Base-by-base conservation (phyloP, 805 yeast species). In the Candida bentonensis region DNA sequence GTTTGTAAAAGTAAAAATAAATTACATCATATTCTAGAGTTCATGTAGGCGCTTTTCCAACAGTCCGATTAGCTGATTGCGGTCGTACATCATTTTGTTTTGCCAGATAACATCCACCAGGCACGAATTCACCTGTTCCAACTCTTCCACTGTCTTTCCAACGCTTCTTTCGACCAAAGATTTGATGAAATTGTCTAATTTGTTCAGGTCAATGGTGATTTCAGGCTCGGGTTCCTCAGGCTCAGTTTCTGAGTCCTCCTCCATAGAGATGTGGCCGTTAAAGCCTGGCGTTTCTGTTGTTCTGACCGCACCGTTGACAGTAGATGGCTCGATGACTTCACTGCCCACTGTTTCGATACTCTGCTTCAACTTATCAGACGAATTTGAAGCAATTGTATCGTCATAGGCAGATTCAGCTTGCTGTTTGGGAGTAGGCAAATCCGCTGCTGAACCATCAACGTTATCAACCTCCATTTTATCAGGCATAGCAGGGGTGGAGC, bases 21-120 rank as follows among this genome's bases (percentile, higher is more conserved):
- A n/a, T n/a, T n/a, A n/a, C n/a, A n/a, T n/a, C n/a, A n/a, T n/a
- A n/a, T n/a, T n/a, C n/a, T n/a, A n/a, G n/a, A n/a, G n/a, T n/a
- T n/a, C n/a, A n/a, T 25, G 27, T 7, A 30, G 36, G 17, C 5
- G 36, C 20, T 30, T 7, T 11, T 45, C 44, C 21, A 54, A 43
- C 41, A 43, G 27, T 22, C 43, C 46, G 23, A 54, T 47, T 22
- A 56, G 48, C 3, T 33, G 39, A 39, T 57, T 54, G 36, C 73
- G 60, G 47, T 73, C 62, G 77, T 78, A 72, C 3, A 61, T 56
- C 42, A 65, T 57, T 44, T 89, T 67, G 50, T 75, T 75, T 11
- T 66, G 61, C 92, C 94, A 87, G 4, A 82, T 67, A 15, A 78
- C 65, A 39, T 79, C 85, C 67, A 82, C 76, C 42, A 85, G 53